A percentile compares a stretch with the other conserved stretches of the same genome.
Conservation (phyloP, 352 stramenopile genomes). For the Pythium sp. region DNA sequence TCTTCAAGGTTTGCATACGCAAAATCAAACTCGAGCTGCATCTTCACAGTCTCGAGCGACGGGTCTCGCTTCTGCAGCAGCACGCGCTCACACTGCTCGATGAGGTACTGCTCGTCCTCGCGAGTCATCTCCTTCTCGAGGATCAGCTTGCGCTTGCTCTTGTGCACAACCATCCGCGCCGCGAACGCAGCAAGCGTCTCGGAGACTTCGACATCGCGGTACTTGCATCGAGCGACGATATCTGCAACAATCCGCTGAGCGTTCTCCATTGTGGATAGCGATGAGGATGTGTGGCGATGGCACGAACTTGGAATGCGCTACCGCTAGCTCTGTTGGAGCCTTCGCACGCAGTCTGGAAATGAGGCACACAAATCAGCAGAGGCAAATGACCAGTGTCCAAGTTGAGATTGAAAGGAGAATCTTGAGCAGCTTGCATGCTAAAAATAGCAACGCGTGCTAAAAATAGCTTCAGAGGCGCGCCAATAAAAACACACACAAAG, state of each 20-base stretch:
- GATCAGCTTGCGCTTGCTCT: slow-evolving; percentile 58
- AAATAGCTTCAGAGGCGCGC: neutral
- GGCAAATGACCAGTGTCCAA: neutral
- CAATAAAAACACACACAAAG: neutral
- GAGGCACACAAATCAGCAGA: neutral
- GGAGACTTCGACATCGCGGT: slow-evolving; percentile 74
- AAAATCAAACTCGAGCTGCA: slow-evolving; percentile 94
- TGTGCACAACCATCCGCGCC: slow-evolving; percentile 63
- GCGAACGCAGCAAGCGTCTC: slow-evolving; percentile 89
- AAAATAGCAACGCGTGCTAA: neutral
- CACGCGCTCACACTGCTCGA: slow-evolving; percentile 72
- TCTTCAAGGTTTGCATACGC: slow-evolving; percentile 87
- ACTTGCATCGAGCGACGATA: slow-evolving; percentile 72
- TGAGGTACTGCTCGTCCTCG: slow-evolving; percentile 73
- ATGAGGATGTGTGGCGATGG: no score
- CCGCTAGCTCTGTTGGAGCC: neutral
- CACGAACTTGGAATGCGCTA: neutral
- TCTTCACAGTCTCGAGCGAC: slow-evolving; percentile 91
- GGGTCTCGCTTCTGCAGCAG: slow-evolving; percentile 79
- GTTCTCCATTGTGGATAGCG: slow-evolving; percentile 40
- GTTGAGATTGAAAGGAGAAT: neutral
- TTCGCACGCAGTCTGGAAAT: neutral
- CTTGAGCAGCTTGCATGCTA: neutral
- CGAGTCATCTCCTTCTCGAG: slow-evolving; percentile 70
- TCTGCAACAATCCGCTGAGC: slow-evolving; percentile 64